phyloP scores from a whole-genome alignment of 169 alveolate genomes.

The Plasmodium sp. region DNA sequence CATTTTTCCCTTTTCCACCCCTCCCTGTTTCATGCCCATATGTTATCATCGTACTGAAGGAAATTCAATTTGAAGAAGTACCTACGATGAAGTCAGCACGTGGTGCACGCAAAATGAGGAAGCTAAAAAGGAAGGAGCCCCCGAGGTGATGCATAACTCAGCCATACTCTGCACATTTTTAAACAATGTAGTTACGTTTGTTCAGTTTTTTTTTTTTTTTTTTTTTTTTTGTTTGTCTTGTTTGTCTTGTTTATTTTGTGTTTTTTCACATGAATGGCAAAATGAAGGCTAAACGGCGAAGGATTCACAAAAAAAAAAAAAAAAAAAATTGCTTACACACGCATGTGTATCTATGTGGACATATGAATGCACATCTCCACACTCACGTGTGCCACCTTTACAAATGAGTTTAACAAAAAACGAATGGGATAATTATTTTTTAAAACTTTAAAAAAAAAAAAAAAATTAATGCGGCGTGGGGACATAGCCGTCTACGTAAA shows the following conservation, averaged over 20 bases:
- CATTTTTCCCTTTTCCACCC: neutral
- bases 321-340: neutral
- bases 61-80: constrained; percentile 34
- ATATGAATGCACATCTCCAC: neutral
- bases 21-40: neutral
- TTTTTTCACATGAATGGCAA: neutral
- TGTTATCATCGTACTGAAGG: neutral
- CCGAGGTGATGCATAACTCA: neutral
- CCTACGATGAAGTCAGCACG: neutral
- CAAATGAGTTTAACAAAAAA: neutral
- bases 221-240: neutral
- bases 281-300: neutral
- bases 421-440: constrained; percentile 4
- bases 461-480: constrained; percentile 93
- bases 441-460: neutral
- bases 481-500: constrained; percentile 96
- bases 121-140: neutral
- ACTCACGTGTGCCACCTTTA: neutral
- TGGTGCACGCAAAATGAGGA: neutral
- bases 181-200: neutral
- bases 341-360: neutral
- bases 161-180: neutral
- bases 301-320: neutral
- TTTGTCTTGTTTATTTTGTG: neutral
- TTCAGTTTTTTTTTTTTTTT: neutral